Base-by-base conservation (phyloP, 108 stramenopile species). In the Aurantiochytrium sp. region DNA sequence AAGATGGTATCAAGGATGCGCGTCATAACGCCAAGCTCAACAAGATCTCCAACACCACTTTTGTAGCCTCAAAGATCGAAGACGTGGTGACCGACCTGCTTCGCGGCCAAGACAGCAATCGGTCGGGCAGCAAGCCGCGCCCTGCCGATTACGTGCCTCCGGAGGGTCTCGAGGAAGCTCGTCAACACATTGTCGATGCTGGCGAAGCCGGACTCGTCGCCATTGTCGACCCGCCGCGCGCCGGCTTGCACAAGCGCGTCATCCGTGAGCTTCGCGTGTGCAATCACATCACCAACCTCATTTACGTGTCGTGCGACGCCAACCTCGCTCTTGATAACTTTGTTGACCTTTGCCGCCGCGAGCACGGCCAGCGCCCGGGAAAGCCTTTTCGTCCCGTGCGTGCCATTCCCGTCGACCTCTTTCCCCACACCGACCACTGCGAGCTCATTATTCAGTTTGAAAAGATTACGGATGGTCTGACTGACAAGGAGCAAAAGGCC, bases 281-380 rank as follows among this genome's bases (percentile, higher is more conserved):
- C 87, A 87, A 92, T 42, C 88, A 87, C 45, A 95, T 98, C 83
- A 90, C 95, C 42, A 91, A 96, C 47, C 90, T 98, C 58, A 96
- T 98, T 16, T 98, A 98, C 87, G 97, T 98, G n/a, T 94, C 93
- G 59, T 98, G 97, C 93, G 97, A 98, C 89, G 97, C 98, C 55
- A 96, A 96, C 6, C 96, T 96, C 23, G 93, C 94, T 28, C 88
- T 94, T 5, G 69, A 91, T 8, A 97, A 98, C 92, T 94, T 95
- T 3, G 90, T 92, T 5, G 87, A 94, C 60, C 92, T 98, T 58
- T 98, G 98, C 91, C 60, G 91, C n/a, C 95, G 94, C 55, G 91
- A 94, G 23, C 93, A 94, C 14, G 97, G 96, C 88, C 93, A 92
- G 59, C 96, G 95, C 55, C 72, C 73, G 18, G 97, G 96, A 5